Conservation (phyloP, 2,329 filamentous ascomycete species). For the Claviceps sp. region DNA sequence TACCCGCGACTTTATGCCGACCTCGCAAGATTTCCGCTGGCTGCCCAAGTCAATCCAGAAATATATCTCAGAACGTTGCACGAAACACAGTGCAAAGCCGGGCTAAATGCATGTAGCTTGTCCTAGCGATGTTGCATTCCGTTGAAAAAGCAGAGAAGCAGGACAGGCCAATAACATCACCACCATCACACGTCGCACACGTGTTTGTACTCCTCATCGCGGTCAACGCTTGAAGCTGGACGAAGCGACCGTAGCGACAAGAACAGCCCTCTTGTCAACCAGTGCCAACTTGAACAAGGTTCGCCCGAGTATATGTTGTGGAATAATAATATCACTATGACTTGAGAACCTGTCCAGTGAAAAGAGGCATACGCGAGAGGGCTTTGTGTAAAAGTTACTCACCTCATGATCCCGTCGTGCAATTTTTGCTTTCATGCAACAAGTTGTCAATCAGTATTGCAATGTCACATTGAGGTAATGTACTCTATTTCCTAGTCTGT, state of each 20-base stretch:
- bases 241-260: background rate
- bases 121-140: background rate
- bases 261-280: background rate
- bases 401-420: background rate
- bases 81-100: background rate
- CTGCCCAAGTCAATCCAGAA: background rate
- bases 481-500: background rate
- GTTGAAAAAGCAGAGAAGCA: background rate
- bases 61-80: background rate
- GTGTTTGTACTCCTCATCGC: background rate
- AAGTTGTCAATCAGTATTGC: background rate
- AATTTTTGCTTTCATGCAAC: background rate
- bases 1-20: background rate
- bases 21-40: background rate
- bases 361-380: background rate
- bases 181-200: background rate
- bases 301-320: background rate
- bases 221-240: background rate
- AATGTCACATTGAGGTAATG: background rate
- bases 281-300: background rate
- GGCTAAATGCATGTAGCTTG: background rate
- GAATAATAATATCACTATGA: too few relatives aligned
- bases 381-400: background rate
- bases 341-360: background rate
- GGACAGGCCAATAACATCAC: background rate